phyloP scores from a whole-genome alignment of 2,329 filamentous ascomycete genomes.

The Pestalotiopsis sp. region DNA sequence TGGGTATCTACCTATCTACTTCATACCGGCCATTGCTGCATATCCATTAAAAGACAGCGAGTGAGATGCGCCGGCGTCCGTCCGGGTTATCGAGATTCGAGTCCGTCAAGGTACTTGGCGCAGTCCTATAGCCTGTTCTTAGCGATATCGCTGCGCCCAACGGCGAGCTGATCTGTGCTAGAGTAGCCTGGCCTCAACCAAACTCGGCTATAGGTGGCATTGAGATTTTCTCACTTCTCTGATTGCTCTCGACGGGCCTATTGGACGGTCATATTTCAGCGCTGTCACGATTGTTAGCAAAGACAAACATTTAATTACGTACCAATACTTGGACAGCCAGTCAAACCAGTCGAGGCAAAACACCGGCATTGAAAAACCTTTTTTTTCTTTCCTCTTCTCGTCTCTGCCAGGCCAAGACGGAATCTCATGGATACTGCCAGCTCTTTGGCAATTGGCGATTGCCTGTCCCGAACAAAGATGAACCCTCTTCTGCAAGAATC shows the following conservation, averaged over 20 bases:
- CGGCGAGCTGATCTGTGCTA: background rate
- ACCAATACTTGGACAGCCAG: background rate
- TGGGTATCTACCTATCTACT: no score
- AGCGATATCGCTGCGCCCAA: slow-evolving; percentile 1
- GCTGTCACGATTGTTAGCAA: slow-evolving; percentile 1
- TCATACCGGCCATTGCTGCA: background rate
- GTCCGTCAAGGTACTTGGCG: background rate
- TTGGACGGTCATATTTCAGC: slow-evolving; percentile 1
- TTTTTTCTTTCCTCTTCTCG: background rate
- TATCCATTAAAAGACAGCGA: no score
- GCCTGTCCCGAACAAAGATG: background rate
- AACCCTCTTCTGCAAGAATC: background rate
- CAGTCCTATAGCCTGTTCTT: background rate
- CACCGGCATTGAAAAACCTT: background rate
- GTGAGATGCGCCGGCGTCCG: background rate
- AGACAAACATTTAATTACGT: slow-evolving; percentile 8
- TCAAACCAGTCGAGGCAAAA: background rate
- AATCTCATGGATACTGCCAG: background rate
- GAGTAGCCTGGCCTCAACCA: background rate
- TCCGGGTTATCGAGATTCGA: background rate
- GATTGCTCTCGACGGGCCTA: background rate
- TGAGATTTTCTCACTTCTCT: background rate
- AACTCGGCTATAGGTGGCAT: slow-evolving; percentile 6
- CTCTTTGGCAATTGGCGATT: background rate
- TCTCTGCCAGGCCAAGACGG: background rate